phyloP scores from a whole-genome alignment of 2,329 filamentous ascomycete species.

The Cladobotryum mycophilum region DNA sequence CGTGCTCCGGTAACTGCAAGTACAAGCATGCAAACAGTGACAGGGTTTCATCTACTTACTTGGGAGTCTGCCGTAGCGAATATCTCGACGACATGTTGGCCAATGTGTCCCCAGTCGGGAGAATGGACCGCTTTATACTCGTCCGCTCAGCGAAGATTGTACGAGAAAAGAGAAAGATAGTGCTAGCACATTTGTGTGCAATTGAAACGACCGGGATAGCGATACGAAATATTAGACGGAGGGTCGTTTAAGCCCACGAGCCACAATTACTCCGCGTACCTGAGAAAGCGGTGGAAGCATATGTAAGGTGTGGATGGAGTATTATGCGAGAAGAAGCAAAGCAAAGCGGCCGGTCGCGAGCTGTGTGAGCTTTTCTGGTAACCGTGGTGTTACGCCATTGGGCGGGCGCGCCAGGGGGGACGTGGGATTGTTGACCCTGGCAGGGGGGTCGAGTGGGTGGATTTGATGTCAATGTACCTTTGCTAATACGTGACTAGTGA shows the following conservation, averaged over 20 bases:
- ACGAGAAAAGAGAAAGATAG: neutral
- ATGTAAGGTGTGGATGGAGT: neutral
- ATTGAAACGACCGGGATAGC: no score
- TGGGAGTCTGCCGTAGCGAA: slow-evolving; percentile 26
- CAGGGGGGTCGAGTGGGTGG: neutral
- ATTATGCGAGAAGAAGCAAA: neutral
- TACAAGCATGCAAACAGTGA: neutral
- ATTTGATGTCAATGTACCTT: neutral
- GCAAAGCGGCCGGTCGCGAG: slow-evolving; percentile 1
- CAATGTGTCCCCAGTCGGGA: neutral
- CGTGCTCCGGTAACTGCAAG: no score
- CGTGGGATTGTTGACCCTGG: slow-evolving; percentile 7
- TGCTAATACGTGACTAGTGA: neutral
- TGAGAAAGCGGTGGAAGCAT: neutral
- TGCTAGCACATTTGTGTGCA: neutral
- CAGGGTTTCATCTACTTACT: slow-evolving; percentile 13
- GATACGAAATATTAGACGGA: no score
- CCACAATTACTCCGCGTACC: no score
- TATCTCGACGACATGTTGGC: slow-evolving; percentile 21
- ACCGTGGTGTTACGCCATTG: slow-evolving; percentile 14
- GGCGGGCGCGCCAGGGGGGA: neutral
- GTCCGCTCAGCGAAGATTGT: neutral
- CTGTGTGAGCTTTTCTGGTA: slow-evolving; percentile 9
- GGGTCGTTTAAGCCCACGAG: no score
- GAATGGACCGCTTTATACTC: neutral